Conservation (phyloP, 208 protist genomes). For the Wallacemonas sp. region DNA sequence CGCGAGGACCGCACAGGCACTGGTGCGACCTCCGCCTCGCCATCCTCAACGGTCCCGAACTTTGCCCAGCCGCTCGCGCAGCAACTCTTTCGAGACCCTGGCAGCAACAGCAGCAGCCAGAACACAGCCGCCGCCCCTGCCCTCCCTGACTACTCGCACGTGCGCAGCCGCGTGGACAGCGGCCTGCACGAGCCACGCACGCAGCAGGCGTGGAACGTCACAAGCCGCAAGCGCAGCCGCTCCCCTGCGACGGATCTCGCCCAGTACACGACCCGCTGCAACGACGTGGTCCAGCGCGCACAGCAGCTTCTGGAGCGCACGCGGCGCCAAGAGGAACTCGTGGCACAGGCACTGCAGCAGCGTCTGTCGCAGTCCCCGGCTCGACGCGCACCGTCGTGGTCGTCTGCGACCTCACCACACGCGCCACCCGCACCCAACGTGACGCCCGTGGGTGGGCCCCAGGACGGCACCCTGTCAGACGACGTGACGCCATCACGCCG, state of each 20-base stretch:
- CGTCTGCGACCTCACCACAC: conserved; percentile 2
- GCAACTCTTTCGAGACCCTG: conserved; percentile 6
- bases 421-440: background rate
- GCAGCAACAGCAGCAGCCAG: background rate
- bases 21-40: background rate
- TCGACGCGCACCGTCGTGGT: conserved; percentile 17
- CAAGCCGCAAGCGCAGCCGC: conserved; percentile 21
- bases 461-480: no score
- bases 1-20: background rate
- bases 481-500: conserved; percentile 5
- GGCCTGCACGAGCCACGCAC: conserved; percentile 7
- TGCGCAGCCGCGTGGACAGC: conserved; percentile 24
- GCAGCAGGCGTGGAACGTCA: conserved; percentile 2
- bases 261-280: conserved; percentile 31
- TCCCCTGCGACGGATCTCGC: conserved; percentile 30
- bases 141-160: conserved; percentile 8
- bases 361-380: conserved; percentile 36
- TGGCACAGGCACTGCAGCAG: conserved; percentile 36
- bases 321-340: conserved; percentile 30
- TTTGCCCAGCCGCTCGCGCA: conserved; percentile 16
- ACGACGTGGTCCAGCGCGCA: conserved; percentile 50
- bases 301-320: conserved; percentile 49
- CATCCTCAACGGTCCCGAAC: background rate
- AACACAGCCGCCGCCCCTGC: conserved; percentile 1
- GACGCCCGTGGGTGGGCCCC: background rate